Conservation (phyloP, 345 rosid genomes). For the Carallia brachiata region DNA sequence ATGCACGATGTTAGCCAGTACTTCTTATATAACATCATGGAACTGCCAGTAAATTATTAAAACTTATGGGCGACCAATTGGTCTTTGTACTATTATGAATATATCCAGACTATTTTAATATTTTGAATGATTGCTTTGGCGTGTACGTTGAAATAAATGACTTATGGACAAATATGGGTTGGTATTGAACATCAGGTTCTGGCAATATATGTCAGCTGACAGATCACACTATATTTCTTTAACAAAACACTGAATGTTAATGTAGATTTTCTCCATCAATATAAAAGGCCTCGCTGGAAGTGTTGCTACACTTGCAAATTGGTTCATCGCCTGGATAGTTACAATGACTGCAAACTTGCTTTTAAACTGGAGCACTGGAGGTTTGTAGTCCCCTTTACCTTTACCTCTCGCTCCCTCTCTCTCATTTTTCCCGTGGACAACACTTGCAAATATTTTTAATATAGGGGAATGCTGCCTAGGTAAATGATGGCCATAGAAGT, state of each 20-base stretch:
- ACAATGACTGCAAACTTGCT: slow-evolving; percentile 95
- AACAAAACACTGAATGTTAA: slow-evolving; percentile 7
- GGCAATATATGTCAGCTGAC: too few species aligned
- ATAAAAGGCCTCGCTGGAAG: slow-evolving; percentile 96
- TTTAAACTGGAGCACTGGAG: slow-evolving; percentile 80
- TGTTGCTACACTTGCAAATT: slow-evolving; percentile 75
- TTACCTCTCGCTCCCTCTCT: slow-evolving; percentile 17
- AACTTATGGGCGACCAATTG: too few species aligned
- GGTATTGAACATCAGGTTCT: too few species aligned
- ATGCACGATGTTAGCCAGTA: too few species aligned
- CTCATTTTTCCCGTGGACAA: neutral
- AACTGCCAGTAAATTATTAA: too few species aligned
- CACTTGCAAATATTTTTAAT: neutral
- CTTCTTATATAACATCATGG: too few species aligned
- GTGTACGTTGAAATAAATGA: too few species aligned
- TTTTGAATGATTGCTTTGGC: too few species aligned
- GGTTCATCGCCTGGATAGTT: slow-evolving; percentile 63
- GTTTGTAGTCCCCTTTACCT: slow-evolving; percentile 39
- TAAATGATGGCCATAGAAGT: neutral
- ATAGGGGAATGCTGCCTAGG: neutral
- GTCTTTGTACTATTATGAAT: too few species aligned
- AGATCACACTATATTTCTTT: too few species aligned
- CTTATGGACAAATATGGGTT: too few species aligned
- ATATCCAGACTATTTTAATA: too few species aligned
- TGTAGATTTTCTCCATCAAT: slow-evolving; percentile 89